These are phyloP conservation scores for Spathaspora sp. DNA, from an alignment of 1,139 yeast species.

Conservation along the genomic window DNA sequence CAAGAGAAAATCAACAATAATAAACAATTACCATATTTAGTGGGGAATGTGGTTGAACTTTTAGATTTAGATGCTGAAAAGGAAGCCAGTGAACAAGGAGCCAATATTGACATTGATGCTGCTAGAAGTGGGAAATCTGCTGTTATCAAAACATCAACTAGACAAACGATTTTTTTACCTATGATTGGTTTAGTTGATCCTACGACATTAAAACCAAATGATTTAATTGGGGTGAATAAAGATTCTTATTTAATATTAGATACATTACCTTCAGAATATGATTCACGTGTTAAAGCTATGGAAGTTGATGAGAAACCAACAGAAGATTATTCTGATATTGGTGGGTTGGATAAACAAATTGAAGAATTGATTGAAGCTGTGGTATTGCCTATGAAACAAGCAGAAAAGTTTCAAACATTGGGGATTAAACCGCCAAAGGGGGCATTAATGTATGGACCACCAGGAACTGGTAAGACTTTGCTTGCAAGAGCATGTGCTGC, in stretches of 20 bases:
- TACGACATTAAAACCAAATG: conserved; percentile 85
- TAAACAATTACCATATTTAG: conserved; percentile 92
- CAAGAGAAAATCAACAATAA: conserved; percentile 95
- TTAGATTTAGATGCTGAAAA: conserved; percentile 86
- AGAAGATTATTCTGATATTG: conserved; percentile 94
- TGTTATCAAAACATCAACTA: conserved; percentile 93
- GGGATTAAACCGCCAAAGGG: conserved; percentile 98
- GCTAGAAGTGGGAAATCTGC: conserved; percentile 96
- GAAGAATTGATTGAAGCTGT: conserved; percentile 98
- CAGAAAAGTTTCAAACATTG: conserved; percentile 87
- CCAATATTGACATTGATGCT: conserved; percentile 91
- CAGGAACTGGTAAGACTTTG: conserved; percentile 97
- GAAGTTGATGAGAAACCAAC: conserved; percentile 98
- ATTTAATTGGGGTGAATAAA: conserved; percentile 95
- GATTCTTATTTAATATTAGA: conserved; percentile 93
- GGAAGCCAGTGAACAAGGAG: conserved; percentile 89
- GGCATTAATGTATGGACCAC: conserved; percentile 98
- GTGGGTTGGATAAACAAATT: conserved; percentile 96
- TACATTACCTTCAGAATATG: conserved; percentile 95
- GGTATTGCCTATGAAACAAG: conserved; percentile 97
- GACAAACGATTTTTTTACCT: conserved; percentile 96
- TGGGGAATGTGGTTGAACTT: conserved; percentile 96
- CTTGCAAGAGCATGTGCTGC: conserved; percentile 99
- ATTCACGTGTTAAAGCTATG: conserved; percentile 97
- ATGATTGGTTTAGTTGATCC: conserved; percentile 95